Evolutionary conservation across 257 asterid genomes (phyloP).

Genomic region (Ilex asprella): DNA sequence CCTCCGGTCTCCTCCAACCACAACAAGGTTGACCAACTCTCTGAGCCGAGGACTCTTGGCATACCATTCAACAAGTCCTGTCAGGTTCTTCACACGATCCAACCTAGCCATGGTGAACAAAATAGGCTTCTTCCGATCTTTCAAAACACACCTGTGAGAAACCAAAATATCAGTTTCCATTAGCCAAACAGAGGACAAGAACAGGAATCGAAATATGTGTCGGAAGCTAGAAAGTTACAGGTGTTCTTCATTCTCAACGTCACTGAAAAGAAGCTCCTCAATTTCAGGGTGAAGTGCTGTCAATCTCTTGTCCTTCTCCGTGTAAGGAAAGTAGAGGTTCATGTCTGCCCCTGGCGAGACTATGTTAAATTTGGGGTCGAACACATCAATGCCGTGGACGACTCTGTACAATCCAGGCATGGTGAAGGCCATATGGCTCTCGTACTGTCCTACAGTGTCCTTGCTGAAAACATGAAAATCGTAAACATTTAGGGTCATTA

Average conservation of each 20-base stretch:
- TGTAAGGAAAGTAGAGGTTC: constrained; percentile 60
- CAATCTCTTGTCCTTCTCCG: constrained; percentile 67
- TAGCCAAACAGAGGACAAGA: not conserved
- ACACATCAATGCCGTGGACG: constrained; percentile 86
- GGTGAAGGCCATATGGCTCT: constrained; percentile 91
- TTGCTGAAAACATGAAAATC: constrained; percentile 39
- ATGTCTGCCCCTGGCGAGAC: constrained; percentile 94
- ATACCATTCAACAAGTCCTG: constrained; percentile 80
- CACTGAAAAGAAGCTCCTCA: constrained; percentile 71
- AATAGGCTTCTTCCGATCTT: constrained; percentile 80
- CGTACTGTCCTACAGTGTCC: constrained; percentile 97
- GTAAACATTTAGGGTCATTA: not conserved
- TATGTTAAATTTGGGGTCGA: constrained; percentile 97
- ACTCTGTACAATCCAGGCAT: constrained; percentile 96
- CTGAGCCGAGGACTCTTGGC: constrained; percentile 82
- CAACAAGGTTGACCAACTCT: constrained; percentile 71
- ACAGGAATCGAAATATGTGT: not conserved
- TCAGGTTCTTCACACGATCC: constrained; percentile 83
- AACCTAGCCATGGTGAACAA: constrained; percentile 92
- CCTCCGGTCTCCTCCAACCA: constrained; percentile 89
- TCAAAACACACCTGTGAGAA: constrained; percentile 57
- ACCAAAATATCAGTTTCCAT: not conserved
- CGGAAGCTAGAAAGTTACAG: constrained; percentile 35
- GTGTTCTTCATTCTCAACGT: constrained; percentile 82
- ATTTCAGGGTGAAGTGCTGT: constrained; percentile 70